These are phyloP conservation scores for Pseudogymnoascus verrucosus DNA, from an alignment of 2,329 filamentous ascomycete species.

Conservation along the genomic window DNA sequence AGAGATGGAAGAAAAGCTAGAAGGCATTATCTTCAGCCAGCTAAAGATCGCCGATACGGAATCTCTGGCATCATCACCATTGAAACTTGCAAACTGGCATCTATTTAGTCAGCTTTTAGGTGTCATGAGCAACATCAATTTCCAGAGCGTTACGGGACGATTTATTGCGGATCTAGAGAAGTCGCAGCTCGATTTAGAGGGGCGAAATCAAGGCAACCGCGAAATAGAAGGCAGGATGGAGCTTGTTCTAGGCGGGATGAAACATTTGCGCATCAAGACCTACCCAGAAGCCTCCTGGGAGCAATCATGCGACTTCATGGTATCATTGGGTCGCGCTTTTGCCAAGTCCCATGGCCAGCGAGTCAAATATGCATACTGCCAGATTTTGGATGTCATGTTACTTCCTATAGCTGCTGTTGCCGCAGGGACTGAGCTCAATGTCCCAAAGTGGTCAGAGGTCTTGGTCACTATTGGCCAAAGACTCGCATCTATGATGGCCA, in stretches of 20 bases:
- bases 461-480: constrained; percentile 70
- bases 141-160: constrained; percentile 70
- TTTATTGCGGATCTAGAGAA: constrained; percentile 75
- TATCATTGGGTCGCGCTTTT: constrained; percentile 73
- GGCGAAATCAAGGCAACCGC: constrained; percentile 58
- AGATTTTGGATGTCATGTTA: constrained; percentile 78
- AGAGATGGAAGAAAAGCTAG: constrained; percentile 89
- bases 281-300: constrained; percentile 70
- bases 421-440: constrained; percentile 66
- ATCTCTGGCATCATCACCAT: constrained; percentile 64
- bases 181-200: constrained; percentile 65
- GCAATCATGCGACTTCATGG: constrained; percentile 82
- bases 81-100: constrained; percentile 92
- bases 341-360: constrained; percentile 76
- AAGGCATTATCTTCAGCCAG: constrained; percentile 95
- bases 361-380: constrained; percentile 91
- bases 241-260: constrained; percentile 84
- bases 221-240: constrained; percentile 77
- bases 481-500: constrained; percentile 75
- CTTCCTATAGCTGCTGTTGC: constrained; percentile 73
- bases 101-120: constrained; percentile 88
- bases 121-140: constrained; percentile 93
- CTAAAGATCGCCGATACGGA: constrained; percentile 83
- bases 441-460: constrained; percentile 81
- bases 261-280: constrained; percentile 71